Base-by-base conservation (phyloP, 345 rosid genomes). In the Lepidium africanum region DNA sequence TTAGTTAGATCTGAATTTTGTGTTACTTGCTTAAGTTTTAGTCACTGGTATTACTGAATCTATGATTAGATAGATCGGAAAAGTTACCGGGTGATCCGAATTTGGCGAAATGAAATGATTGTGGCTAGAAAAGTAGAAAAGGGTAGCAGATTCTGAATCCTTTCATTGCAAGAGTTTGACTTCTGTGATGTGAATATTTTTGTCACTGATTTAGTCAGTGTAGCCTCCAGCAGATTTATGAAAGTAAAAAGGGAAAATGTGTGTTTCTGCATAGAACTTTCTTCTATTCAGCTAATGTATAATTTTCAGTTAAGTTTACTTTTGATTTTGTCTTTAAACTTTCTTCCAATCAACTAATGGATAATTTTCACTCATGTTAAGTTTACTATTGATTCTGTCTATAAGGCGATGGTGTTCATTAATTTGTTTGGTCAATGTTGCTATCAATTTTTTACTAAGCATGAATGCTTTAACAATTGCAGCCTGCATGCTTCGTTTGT, bases 401-500 rank as follows among this genome's bases (percentile, higher is more conserved):
- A 17, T 47, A 11, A 17, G 13, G 51, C 16, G 10, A 16, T 58
- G 46, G 9, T 58, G 41, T 60, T 30, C 1, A 13, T 16, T 6
- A n/a, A 12, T 12, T 27, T 67, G 39, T 38, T 41, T 66, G 13
- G 11, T 3, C 9, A 32, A 2, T 66, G 42, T 42, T 42, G 32
- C 40, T 51, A 7, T 60, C 2, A 51, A 40, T 37, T 53, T 62
- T 47, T 43, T 43, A 23, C 50, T 55, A 47, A 71, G 21, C 48
- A 35, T 55, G 76, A 27, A 45, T 25, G n/a, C 8, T 47, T 45
- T 17, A 47, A 9, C 25, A 4, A 16, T 72, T 65, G 65, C 78
- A 75, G 78, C 59, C 52, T 69, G 52, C 38, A 75, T 69, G 70
- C 41, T 55, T 47, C 56, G 39, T 32, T 13, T 69, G 66, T 56